Conservation (phyloP, 192 early-diverging fungal genomes). For the Martensiomyces pterosporus region DNA sequence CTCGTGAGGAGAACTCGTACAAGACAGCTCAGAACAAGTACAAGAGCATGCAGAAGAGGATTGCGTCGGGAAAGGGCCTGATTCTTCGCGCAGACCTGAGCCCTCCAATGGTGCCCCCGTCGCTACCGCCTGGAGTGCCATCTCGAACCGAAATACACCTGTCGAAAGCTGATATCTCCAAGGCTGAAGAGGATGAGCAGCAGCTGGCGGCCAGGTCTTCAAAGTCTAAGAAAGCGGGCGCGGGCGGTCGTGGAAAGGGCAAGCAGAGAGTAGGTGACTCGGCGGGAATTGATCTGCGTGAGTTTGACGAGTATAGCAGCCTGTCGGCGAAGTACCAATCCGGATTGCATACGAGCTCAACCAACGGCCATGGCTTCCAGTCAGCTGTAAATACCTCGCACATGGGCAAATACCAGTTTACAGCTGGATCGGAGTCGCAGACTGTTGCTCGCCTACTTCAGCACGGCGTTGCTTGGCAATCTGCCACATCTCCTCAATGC, state of each 20-base stretch:
- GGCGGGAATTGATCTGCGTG: slow-evolving; percentile 15
- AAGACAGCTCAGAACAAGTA: slow-evolving; percentile 49
- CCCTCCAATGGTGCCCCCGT: slow-evolving; percentile 45
- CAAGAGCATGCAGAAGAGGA: slow-evolving; percentile 41
- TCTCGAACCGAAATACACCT: slow-evolving; percentile 19
- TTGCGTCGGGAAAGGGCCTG: slow-evolving; percentile 37
- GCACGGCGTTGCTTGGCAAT: slow-evolving; percentile 37
- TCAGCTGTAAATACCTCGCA: background rate
- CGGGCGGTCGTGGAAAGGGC: slow-evolving; percentile 2
- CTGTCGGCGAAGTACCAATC: slow-evolving; percentile 31
- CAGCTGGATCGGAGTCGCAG: background rate
- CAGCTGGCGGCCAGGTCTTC: background rate
- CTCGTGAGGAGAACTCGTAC: slow-evolving; percentile 46
- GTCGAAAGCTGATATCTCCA: slow-evolving; percentile 22
- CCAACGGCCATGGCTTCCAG: background rate
- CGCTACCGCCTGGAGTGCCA: slow-evolving; percentile 23
- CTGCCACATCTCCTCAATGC: slow-evolving; percentile 19
- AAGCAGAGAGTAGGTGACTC: slow-evolving; percentile 1
- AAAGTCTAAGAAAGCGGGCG: slow-evolving; percentile 1
- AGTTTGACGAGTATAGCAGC: slow-evolving; percentile 17
- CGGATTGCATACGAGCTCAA: too few species aligned
- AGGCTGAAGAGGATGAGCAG: background rate
- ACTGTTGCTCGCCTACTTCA: slow-evolving; percentile 22
- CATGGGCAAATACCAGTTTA: background rate
- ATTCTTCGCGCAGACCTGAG: slow-evolving; percentile 35